These are phyloP conservation scores for Darksidea phi DNA, from an alignment of 495 filamentous ascomycete species.

Conservation along the genomic window DNA sequence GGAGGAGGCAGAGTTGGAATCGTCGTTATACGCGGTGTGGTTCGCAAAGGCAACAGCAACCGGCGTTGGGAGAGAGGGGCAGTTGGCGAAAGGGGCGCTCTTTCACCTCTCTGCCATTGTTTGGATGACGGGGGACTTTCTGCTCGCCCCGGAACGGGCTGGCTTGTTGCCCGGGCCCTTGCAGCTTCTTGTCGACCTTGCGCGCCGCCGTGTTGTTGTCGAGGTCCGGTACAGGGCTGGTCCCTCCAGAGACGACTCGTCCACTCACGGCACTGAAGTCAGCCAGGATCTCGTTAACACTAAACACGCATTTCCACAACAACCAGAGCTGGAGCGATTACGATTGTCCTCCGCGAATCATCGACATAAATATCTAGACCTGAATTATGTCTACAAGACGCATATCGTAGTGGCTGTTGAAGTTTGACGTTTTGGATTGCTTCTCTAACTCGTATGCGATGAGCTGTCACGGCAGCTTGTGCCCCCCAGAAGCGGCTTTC, in stretches of 20 bases:
- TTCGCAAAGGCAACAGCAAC: conserved; percentile 5
- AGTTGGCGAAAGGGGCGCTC: conserved; percentile 8
- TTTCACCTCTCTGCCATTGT: conserved; percentile 30
- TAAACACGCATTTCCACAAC: conserved; percentile 21
- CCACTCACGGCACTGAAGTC: conserved; percentile 21
- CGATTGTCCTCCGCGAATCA: too few species aligned
- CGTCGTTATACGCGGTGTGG: neutral
- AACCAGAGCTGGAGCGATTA: neutral
- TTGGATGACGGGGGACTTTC: conserved; percentile 9
- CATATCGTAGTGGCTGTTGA: too few species aligned
- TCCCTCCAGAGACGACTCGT: neutral
- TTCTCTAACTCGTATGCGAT: too few species aligned
- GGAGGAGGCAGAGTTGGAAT: neutral
- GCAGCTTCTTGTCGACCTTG: conserved; percentile 17
- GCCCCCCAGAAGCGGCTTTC: too few species aligned
- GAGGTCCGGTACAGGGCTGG: conserved; percentile 13
- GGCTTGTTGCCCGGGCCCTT: neutral
- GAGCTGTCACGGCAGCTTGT: too few species aligned
- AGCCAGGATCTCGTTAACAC: conserved; percentile 21
- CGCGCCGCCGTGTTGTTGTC: conserved; percentile 22
- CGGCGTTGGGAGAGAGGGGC: neutral
- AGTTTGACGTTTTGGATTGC: too few species aligned
- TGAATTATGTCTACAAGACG: too few species aligned
- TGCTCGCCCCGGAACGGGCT: conserved; percentile 10
- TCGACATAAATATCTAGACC: too few species aligned